Conservation (phyloP, 805 yeast genomes). For the Hanseniaspora nectarophila region DNA sequence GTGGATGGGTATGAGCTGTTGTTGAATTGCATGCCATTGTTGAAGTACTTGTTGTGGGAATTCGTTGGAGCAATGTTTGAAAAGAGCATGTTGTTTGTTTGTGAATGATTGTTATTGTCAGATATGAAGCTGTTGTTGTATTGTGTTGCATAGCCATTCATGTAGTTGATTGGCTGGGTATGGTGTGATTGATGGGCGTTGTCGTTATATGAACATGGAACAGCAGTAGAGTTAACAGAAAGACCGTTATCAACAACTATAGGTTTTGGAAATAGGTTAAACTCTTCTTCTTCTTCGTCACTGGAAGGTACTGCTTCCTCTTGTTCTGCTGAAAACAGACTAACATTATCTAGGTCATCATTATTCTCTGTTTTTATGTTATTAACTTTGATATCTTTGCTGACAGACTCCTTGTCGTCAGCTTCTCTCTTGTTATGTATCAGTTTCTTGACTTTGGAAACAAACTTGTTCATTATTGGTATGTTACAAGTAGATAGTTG, state of each 20-base stretch:
- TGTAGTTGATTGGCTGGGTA: not conserved
- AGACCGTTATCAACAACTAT: slow-evolving; percentile 21
- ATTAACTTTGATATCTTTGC: not conserved
- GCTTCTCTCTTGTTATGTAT: not conserved
- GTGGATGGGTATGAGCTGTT: not conserved
- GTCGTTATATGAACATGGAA: slow-evolving; percentile 25
- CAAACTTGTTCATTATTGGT: not conserved
- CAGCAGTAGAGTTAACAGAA: slow-evolving; percentile 19
- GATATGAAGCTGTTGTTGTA: not conserved
- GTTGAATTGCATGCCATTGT: not conserved
- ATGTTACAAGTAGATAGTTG: not conserved
- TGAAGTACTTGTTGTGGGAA: not conserved
- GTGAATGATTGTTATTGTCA: not conserved
- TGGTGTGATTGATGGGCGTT: not conserved
- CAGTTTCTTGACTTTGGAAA: not conserved
- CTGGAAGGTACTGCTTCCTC: slow-evolving; percentile 28
- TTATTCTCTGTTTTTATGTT: not conserved
- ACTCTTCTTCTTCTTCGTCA: slow-evolving; percentile 51
- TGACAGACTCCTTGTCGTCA: not conserved
- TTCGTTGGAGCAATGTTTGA: not conserved
- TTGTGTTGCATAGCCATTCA: not conserved
- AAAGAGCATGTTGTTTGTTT: not conserved
- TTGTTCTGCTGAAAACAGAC: slow-evolving; percentile 2
- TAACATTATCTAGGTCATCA: not conserved
- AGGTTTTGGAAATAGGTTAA: slow-evolving; percentile 21